These are phyloP conservation scores for Rubia peregrina DNA, from an alignment of 305 asterid genomes.

Conservation along the genomic window DNA sequence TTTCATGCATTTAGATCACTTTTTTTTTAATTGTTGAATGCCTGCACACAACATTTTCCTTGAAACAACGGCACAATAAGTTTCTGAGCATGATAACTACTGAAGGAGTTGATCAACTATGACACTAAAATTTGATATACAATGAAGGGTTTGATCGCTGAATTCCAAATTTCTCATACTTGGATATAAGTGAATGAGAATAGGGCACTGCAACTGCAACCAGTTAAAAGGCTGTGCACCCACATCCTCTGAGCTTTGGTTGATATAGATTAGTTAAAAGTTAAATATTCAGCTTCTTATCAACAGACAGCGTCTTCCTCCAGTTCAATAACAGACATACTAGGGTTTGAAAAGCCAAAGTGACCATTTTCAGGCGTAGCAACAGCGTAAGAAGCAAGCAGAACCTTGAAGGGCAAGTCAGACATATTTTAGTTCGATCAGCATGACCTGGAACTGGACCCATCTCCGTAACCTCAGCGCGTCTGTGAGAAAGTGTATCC, in stretches of 20 bases:
- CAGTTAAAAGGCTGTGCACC: neutral
- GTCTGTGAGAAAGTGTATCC: slow-evolving; percentile 97
- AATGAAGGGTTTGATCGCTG: neutral
- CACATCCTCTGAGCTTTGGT: neutral
- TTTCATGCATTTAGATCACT: neutral
- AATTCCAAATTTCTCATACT: neutral
- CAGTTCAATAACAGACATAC: neutral
- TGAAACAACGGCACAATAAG: neutral
- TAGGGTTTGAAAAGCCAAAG: neutral
- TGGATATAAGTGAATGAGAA: neutral
- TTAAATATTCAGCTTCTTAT: neutral
- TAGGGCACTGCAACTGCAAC: neutral
- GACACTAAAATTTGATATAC: neutral
- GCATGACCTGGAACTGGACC: slow-evolving; percentile 90
- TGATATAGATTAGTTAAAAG: neutral
- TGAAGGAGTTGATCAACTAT: neutral
- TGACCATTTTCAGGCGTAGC: neutral
- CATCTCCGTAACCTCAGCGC: slow-evolving; percentile 89
- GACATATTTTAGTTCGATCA: slow-evolving; percentile 85
- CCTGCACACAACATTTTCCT: neutral
- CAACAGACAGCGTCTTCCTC: slow-evolving; percentile 4
- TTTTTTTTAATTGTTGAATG: neutral
- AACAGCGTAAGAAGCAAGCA: slow-evolving; percentile 22
- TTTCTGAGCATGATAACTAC: neutral
- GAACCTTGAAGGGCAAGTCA: slow-evolving; percentile 96